Evolutionary conservation across 1,284 basidiomycete species (phyloP), one percentile per base, ranked within the genome.

Genomic region (Cryptococcus maquisensis): DNA sequence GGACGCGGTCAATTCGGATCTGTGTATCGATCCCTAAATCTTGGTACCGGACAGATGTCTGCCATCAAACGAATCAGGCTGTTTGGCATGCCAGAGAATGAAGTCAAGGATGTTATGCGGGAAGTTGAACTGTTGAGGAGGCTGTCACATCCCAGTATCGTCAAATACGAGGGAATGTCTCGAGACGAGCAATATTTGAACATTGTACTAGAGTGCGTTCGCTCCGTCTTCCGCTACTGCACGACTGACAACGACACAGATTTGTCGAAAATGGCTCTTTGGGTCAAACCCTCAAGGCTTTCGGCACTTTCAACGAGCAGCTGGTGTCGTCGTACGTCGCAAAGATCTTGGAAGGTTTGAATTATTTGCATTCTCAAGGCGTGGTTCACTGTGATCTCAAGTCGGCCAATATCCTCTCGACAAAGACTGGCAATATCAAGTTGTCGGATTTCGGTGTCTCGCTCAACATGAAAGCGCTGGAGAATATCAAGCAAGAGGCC

Each of bases 81-180:
- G 46, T 86, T 89, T 44, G 92, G 90, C 7, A 78, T 91, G 66
- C 86, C 88, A 72, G 88, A 92, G 69, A 86, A 87, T 28, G 88
- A 91, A 67, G 85, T 94, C 28, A 82, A 81, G 54, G 86, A 90
- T 71, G 81, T 96, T 43, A 95, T 93, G 87, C 82, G 82, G 59
- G 92, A 96, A 75, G 92, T 96, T 16, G 88, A 93, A 67, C 78
- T 96, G 28, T 82, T 96, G 62, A 91, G 93, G 79, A 83, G 87
- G 47, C 77, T 96, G 36, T 84, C 84, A 4, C 93, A 97, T 73
- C 92, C 93, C 0, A 87, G 89, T 66, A 95, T 97, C 57, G 92
- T 96, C 72, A 92, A 92, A 72, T 97, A 96, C 68, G 89, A 95
- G 75, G 92, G 93, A 37, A 91, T 96, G 87, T 85, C 85, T n/a